Base-by-base conservation (phyloP, 2,329 filamentous ascomycete genomes). In the Pseudocercospora vitis region DNA sequence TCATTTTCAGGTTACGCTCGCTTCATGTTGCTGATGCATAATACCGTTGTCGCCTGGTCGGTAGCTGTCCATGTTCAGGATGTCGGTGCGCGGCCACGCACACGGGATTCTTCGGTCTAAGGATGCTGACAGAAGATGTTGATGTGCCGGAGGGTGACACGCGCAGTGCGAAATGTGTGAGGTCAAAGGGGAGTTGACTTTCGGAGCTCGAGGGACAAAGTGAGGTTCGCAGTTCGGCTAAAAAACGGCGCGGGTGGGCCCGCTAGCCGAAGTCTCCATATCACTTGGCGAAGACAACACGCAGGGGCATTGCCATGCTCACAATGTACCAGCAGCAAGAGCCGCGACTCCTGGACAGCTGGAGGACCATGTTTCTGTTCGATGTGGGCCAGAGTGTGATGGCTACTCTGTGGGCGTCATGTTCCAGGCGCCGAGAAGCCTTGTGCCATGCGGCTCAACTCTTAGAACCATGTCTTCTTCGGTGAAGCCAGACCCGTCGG, bases 31-130 rank as follows among this genome's bases (percentile, higher is more conserved):
- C 37, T 50, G 47, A 56, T 50, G 52, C 51, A 56, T n/a, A n/a
- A n/a, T 57, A 60, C 51, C 48, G 49, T 58, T 52, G 40, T 58
- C 47, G 49, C 46, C 31, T 48, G 50, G 52, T 53, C 55, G 54
- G 33, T 55, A 51, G 14, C 47, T 32, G 24, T 57, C 54, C 57
- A 59, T 59, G 51, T 19, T 50, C 35, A 14, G n/a, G 48, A 26
- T n/a, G 12, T 28, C 3, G 8, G 24, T n/a, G 42, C 42, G 42
- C 21, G 14, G 11, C 18, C 19, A 21, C 37, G 19, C 18, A 12
- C 18, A 18, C 12, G 12, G 14, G 4, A 14, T 26, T 18, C 21
- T 7, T 12, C 18, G 8, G 4, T 12, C 26, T 29, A 29, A 7
- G 11, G 37, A 42, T 9, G 21, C 21, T 12, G 37, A 42, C 37